Base-by-base conservation (phyloP, 2,329 filamentous ascomycete genomes). In the Aspergillus sp. region DNA sequence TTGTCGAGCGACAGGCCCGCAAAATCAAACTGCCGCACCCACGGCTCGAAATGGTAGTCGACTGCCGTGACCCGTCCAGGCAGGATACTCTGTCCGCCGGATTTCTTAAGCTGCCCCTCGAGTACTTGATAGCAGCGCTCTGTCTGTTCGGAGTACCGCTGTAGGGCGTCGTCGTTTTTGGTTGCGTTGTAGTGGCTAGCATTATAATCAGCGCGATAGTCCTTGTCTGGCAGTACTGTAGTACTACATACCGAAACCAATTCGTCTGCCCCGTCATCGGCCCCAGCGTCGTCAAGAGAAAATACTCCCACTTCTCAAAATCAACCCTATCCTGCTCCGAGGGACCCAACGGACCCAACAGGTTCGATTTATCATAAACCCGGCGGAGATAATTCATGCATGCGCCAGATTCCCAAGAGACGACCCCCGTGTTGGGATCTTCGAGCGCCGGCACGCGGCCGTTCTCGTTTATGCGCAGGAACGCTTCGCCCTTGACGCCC, bases 281-380 rank as follows among this genome's bases (percentile, higher is more conserved):
- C 0, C 75, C 79, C 49, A 81, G 62, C 0, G 76, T 79, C 0
- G 74, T 74, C 22, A 81, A 61, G 23, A 81, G 66, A 61, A 82
- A 80, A 62, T 77, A 79, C 54, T 76, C 76, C 80, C 80, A 82
- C 62, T 81, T 81, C 49, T 82, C 79, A 46, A 80, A 79, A 61
- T 81, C 78, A 0, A 81, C 78, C 3, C 67, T 57, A 22, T 78
- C 79, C 60, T 81, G 79, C 46, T 64, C 69, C 5, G 66, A 66
- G 9, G 53, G 45, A 0, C 73, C 74, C 3, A 68, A 53, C 0
- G 78, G 79, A 5, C 76, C 76, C 8, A 81, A 69, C 28, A 41
- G 11, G 34, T 15, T 41, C 25, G 34, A 63, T 70, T n/a, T 71
- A 41, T 83, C 80, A 64, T 82, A 82, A 2, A 76, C 73, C 2